A percentile compares a stretch with the other conserved stretches of the same genome.
phyloP scores from a whole-genome alignment of 2,329 filamentous ascomycete species.

The Metarhizium robertsii region DNA sequence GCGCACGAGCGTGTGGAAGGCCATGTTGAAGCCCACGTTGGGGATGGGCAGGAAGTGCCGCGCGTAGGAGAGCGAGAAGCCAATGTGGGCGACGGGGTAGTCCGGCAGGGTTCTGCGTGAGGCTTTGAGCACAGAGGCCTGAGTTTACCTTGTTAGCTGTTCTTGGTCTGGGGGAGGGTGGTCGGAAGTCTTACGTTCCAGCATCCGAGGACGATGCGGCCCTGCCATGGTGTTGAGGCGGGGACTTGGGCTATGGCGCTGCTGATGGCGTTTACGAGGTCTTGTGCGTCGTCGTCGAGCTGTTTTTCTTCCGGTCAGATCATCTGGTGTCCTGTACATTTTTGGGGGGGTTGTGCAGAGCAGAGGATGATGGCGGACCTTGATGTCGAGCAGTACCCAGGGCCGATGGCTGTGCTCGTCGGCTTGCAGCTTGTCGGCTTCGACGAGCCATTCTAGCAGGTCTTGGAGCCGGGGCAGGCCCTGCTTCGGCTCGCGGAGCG shows the following conservation, averaged over 20 bases:
- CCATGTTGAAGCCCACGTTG: constrained; percentile 69
- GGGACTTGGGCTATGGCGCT: constrained; percentile 48
- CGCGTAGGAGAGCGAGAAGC: constrained; percentile 58
- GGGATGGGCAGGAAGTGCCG: constrained; percentile 57
- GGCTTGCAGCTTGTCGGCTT: constrained; percentile 36
- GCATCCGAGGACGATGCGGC: constrained; percentile 68
- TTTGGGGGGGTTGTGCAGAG: too few species aligned
- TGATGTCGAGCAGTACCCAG: constrained; percentile 85
- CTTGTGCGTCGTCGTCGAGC: constrained; percentile 60
- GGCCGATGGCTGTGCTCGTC: constrained; percentile 46
- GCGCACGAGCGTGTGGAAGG: constrained; percentile 58
- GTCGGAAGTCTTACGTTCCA: constrained; percentile 53
- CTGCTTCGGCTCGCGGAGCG: constrained; percentile 56
- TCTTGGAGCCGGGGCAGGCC: constrained; percentile 67
- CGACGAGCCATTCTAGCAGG: constrained; percentile 57
- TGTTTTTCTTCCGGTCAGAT: constrained; percentile 17
- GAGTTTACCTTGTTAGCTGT: background rate
- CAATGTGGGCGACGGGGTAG: constrained; percentile 59
- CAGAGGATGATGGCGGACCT: constrained; percentile 37
- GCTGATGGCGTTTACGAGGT: constrained; percentile 62
- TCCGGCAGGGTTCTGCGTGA: constrained; percentile 52
- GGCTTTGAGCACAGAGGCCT: constrained; percentile 59
- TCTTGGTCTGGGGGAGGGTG: background rate
- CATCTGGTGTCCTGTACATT: too few species aligned
- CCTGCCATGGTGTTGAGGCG: constrained; percentile 52